Base-by-base conservation (phyloP, 2,329 filamentous ascomycete genomes). In the Tolypocladium tundrense region DNA sequence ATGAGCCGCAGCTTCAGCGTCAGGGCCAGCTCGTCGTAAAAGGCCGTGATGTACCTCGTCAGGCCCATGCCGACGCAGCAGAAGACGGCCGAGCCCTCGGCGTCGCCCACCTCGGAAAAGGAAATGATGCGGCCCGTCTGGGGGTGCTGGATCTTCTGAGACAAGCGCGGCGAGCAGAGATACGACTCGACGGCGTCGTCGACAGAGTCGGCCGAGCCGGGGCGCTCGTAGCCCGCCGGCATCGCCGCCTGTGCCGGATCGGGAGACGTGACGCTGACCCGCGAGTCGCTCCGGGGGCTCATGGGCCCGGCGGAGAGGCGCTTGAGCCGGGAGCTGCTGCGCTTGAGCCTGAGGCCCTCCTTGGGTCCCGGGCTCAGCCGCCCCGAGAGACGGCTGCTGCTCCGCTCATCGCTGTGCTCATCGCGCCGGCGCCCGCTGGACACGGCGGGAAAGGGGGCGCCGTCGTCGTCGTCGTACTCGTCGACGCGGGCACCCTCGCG, bases 31-130 rank as follows among this genome's bases (percentile, higher is more conserved):
- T 99, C 94, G 70, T 99, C 94, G 69, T 97, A 99, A 70, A 99
- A 99, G 0, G 92, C 91, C 60, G 91, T 97, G 60, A 99, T 89
- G 69, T 94, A 99, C 72, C 94, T 84, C 13, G 94, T 99, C 66
- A 99, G 74, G 0, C 94, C 94, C 94, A 99, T 99, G 24, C 94
- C 94, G 3, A 99, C 91, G 67, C 94, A 99, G 69, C 94, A 95
- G 65, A 99, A 92, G 2, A 99, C 90, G 3, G 91, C 93, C 63
- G 88, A 93, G 1, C 94, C 94, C 50, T 93, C 85, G 0, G 92
- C 86, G 70, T 97, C 92, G 16, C 94, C 94, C 3, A 99, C 94
- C 71, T 99, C 94, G 0, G 93, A 97, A 68, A 97, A 99, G 0
- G 91, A 95, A 63, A 99, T 97, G 3, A 88, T 80, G 19, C 94